A percentile compares a stretch with the other conserved stretches of the same genome.
phyloP scores from a whole-genome alignment of 805 yeast genomes.

The Cyberlindnera misumaiensis region DNA sequence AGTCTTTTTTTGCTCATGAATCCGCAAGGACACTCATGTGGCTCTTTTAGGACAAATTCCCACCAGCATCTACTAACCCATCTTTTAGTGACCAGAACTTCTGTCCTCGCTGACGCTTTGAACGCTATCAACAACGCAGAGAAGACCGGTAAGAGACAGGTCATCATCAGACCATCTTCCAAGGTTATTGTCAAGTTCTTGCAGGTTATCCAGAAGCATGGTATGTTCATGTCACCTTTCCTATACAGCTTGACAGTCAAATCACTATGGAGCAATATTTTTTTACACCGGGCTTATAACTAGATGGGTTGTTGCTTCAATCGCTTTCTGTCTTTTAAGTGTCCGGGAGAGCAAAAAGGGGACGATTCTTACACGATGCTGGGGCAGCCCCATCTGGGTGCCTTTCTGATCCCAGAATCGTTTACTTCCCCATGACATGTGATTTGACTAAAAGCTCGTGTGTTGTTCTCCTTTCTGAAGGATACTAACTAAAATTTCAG shows the following conservation, averaged over 20 bases:
- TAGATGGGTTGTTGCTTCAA: conserved; percentile 89
- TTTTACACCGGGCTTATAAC: conserved; percentile 99
- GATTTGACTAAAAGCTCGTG: no score
- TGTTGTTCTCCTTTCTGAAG: no score
- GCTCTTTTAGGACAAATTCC: no score
- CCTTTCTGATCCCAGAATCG: no score
- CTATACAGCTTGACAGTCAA: no score
- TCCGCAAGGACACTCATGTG: conserved; percentile 43
- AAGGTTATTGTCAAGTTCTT: conserved; percentile 96
- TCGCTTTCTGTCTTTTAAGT: conserved; percentile 97
- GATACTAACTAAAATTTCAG: no score
- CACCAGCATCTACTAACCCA: no score
- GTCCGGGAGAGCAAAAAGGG: conserved; percentile 68
- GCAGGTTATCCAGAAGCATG: conserved; percentile 96
- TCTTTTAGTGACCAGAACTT: conserved; percentile 98
- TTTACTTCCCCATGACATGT: conserved; percentile 31
- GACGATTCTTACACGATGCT: conserved; percentile 31
- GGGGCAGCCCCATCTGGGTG: conserved; percentile 7
- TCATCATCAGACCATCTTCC: conserved; percentile 95
- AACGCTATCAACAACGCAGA: conserved; percentile 98
- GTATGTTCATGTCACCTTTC: no score
- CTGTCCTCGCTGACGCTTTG: conserved; percentile 97
- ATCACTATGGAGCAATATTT: no score
- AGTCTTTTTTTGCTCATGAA: conserved; percentile 33
- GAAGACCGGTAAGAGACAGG: conserved; percentile 99